Evolutionary conservation across 306 rosid genomes (phyloP).

Genomic region (Inga laurina): DNA sequence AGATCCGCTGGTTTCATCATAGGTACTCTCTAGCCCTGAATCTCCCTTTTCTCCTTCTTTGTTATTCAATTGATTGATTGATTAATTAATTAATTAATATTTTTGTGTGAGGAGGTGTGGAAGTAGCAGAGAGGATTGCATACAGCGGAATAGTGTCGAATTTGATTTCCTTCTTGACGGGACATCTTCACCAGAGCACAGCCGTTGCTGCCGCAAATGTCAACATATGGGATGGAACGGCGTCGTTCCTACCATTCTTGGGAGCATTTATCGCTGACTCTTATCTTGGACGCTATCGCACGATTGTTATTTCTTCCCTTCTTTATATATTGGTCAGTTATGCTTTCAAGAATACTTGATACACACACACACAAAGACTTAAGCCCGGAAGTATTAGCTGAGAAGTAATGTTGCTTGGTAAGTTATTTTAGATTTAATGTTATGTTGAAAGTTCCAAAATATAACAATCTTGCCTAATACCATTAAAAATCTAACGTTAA

Average conservation of each 20-base stretch:
- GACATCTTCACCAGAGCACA: conserved; percentile 38
- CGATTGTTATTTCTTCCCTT: conserved; percentile 19
- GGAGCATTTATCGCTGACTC: conserved; percentile 51
- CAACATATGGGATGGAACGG: conserved; percentile 47
- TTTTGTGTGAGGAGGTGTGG: conserved; percentile 25
- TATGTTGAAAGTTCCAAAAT: no score
- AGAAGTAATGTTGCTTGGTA: no score
- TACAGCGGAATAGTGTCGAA: conserved; percentile 39
- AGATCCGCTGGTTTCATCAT: neutral
- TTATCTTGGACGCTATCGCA: conserved; percentile 20
- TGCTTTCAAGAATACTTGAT: neutral
- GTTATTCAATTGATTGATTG: neutral
- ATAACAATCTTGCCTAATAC: no score
- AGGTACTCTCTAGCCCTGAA: neutral
- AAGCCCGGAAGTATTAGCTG: no score
- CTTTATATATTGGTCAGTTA: neutral
- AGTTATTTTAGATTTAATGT: no score
- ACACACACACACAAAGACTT: no score
- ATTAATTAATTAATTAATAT: neutral
- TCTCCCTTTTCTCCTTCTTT: neutral
- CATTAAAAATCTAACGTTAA: no score
- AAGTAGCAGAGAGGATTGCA: conserved; percentile 46
- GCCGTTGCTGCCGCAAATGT: conserved; percentile 43
- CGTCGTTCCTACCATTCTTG: conserved; percentile 38
- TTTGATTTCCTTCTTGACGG: conserved; percentile 44